These are phyloP conservation scores for Pseudogymnoascus verrucosus DNA, from an alignment of 2,329 filamentous ascomycete genomes.

Conservation along the genomic window DNA sequence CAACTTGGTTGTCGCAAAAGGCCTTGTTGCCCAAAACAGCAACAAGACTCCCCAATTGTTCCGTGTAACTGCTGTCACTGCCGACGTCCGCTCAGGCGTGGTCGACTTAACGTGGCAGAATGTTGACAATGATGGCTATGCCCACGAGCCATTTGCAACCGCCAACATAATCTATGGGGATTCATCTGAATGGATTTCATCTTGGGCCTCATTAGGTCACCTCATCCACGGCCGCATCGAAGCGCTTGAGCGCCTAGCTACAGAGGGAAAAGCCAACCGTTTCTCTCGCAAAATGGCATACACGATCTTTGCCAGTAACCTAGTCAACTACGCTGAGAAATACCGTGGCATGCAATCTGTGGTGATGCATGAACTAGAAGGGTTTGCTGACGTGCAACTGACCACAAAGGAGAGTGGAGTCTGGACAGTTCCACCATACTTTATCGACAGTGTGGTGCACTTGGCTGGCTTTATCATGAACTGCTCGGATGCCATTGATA, in stretches of 20 bases:
- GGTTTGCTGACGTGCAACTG: constrained; percentile 22
- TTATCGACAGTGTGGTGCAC: constrained; percentile 17
- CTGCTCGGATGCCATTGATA: constrained; percentile 19
- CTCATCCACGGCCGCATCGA: constrained; percentile 39
- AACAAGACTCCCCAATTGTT: constrained; percentile 25
- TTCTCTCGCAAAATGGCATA: constrained; percentile 40
- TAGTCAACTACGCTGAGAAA: constrained; percentile 17
- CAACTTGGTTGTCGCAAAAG: constrained; percentile 32
- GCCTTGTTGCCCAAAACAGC: constrained; percentile 28
- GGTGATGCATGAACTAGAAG: constrained; percentile 19
- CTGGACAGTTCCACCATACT: constrained; percentile 18
- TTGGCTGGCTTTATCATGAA: constrained; percentile 21
- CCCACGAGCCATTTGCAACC: constrained; percentile 32
- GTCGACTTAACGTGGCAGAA: constrained; percentile 24
- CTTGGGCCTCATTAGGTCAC: constrained; percentile 46
- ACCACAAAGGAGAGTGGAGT: constrained; percentile 16
- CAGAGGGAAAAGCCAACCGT: constrained; percentile 47
- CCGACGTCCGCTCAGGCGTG: constrained; percentile 12
- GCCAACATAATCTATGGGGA: constrained; percentile 42
- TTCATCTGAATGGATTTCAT: constrained; percentile 37
- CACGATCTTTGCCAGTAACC: constrained; percentile 18
- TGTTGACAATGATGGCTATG: constrained; percentile 29
- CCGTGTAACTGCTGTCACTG: constrained; percentile 14
- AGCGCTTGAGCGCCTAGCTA: constrained; percentile 37
- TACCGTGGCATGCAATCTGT: constrained; percentile 21